phyloP scores from a whole-genome alignment of 2,329 filamentous ascomycete species.

The Penicillium sp. region DNA sequence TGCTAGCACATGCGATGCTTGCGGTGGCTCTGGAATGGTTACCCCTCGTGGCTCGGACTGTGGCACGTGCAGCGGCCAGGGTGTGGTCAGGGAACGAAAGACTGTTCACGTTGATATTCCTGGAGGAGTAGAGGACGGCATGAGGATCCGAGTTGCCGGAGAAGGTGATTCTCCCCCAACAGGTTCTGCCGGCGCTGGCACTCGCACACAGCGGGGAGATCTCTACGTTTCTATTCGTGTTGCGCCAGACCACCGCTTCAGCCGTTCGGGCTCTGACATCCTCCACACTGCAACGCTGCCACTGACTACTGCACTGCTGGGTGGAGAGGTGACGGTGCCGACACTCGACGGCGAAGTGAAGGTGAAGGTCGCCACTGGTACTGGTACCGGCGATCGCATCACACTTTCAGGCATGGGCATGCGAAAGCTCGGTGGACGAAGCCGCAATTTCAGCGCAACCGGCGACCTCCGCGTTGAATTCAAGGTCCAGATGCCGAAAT shows the following conservation, averaged over 20 bases:
- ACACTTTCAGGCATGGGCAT: conserved; percentile 90
- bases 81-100: conserved; percentile 77
- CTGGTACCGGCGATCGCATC: conserved; percentile 86
- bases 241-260: conserved; percentile 85
- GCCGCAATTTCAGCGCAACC: conserved; percentile 48
- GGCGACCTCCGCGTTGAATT: conserved; percentile 94
- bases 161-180: conserved; percentile 84
- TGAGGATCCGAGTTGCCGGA: conserved; percentile 78
- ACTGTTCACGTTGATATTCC: conserved; percentile 88
- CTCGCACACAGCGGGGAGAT: conserved; percentile 71
- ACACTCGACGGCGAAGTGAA: conserved; percentile 88
- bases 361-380: conserved; percentile 86
- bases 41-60: conserved; percentile 81
- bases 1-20: conserved; percentile 79
- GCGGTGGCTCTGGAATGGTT: conserved; percentile 71
- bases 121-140: conserved; percentile 92
- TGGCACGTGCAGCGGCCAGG: conserved; percentile 71
- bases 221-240: conserved; percentile 89
- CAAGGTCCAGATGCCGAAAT: conserved; percentile 93
- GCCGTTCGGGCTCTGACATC: conserved; percentile 80
- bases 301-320: conserved; percentile 85
- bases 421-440: conserved; percentile 71
- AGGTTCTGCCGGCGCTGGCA: conserved; percentile 61
- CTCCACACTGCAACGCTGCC: conserved; percentile 89
- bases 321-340: conserved; percentile 83